phyloP scores from a whole-genome alignment of 2,329 filamentous ascomycete genomes.

The Diaporthe vaccinii region DNA sequence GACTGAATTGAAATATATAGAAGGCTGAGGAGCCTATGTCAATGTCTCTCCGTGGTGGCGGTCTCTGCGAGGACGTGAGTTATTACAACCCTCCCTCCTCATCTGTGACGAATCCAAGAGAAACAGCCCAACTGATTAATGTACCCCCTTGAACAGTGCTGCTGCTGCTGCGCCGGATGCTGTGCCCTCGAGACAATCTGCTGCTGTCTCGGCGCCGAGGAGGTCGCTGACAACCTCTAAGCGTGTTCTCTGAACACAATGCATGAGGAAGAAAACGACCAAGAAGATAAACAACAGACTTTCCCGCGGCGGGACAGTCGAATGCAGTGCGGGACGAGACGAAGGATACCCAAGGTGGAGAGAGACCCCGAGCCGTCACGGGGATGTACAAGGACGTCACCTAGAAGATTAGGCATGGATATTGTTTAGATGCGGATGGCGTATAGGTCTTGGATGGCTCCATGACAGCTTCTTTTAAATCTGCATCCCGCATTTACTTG shows the following conservation, averaged over 20 bases:
- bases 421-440: conserved; percentile 9
- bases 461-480: conserved; percentile 5
- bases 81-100: not conserved
- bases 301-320: not conserved
- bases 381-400: not conserved
- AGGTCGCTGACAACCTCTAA: conserved; percentile 43
- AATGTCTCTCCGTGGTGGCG: conserved; percentile 46
- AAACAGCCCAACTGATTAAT: not conserved
- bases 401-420: conserved; percentile 39
- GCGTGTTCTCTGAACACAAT: conserved; percentile 32
- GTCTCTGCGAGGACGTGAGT: conserved; percentile 42
- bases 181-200: conserved; percentile 42
- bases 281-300: not conserved
- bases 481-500: not conserved
- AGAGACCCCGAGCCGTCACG: not conserved
- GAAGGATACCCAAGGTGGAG: conserved; percentile 25
- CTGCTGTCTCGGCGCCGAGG: conserved; percentile 46
- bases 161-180: conserved; percentile 34
- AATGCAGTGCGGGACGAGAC: not conserved
- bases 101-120: not conserved
- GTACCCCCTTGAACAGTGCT: conserved; percentile 9
- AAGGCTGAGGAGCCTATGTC: conserved; percentile 45
- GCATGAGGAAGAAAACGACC: not conserved
- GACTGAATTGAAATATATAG: conserved; percentile 7
- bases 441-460: not conserved